Evolutionary conservation across 768 basidiomycete species (phyloP), one percentile per base, ranked within the genome.

Genomic region (Auriculariales sp.): DNA sequence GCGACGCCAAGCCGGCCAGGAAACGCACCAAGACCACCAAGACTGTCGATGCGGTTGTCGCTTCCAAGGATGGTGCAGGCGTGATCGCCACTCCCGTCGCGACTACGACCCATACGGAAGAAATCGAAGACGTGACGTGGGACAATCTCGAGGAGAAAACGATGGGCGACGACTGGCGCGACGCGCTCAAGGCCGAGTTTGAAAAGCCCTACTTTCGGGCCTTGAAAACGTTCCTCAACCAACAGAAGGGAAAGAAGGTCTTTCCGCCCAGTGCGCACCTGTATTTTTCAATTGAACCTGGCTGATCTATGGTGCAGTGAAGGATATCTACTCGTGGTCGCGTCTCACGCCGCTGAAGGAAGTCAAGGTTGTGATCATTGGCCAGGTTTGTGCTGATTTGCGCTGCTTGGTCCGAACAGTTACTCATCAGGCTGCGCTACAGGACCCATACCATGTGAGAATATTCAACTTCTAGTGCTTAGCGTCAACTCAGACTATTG

Each of bases 291-390:
- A 17, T 10, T 17, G 39, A 48, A 33, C 11, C 28, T 45, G 17
- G 30, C 24, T 11, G 14, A 51, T 22, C 4, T 24, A 42, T 36
- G 32, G 11, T 7, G n/a, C 54, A 71, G 71, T 69, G 1, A 51
- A 64, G 27, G 70, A 73, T 50, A 64, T 73, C 19, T 72, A 72
- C 55, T 65, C 68, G 7, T 73, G 71, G 70, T 66, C 67, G 1
- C 58, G 67, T 11, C 59, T 64, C 15, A 69, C 68, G 15, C 67
- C 67, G 1, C 54, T 72, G 10, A 58, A 63, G 12, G 57, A 66
- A 6, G 62, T 73, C 49, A 56, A 64, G 51, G 65, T 71, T 12
- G 68, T 72, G 32, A 67, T 73, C 22, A 64, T 73, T 17, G 57
- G 60, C 19, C 39, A 44, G 39, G 39, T 24, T 19, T n/a, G 35